A percentile compares a stretch with the other conserved stretches of the same genome.
Conservation (phyloP, 148 eudicot genomes). For the Drosera capensis region DNA sequence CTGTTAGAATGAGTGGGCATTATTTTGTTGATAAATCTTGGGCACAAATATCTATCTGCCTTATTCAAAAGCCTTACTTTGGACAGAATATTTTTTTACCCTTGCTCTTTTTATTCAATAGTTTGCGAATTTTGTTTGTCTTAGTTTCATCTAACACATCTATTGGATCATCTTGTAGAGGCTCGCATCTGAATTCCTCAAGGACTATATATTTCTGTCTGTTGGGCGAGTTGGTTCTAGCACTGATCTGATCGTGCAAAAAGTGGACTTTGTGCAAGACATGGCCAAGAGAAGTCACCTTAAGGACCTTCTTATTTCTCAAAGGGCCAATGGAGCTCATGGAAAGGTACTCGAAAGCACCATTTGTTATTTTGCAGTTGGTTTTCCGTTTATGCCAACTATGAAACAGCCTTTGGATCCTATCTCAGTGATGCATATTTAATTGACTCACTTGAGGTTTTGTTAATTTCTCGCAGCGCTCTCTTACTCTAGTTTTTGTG, state of each 20-base stretch:
- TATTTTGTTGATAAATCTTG: no score
- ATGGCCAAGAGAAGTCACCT: slow-evolving; percentile 40
- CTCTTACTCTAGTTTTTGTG: slow-evolving; percentile 61
- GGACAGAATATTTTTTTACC: no score
- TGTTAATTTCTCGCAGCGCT: slow-evolving; percentile 29
- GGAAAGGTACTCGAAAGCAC: slow-evolving; percentile 31
- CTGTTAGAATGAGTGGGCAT: no score
- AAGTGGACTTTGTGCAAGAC: slow-evolving; percentile 52
- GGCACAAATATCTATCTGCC: no score
- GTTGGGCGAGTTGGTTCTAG: slow-evolving; percentile 93
- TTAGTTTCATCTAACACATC: neutral
- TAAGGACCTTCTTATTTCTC: slow-evolving; percentile 36
- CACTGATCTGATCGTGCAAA: slow-evolving; percentile 62
- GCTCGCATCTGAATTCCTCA: slow-evolving; percentile 67
- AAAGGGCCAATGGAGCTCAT: slow-evolving; percentile 22
- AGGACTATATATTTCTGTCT: slow-evolving; percentile 57
- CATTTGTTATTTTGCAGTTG: neutral
- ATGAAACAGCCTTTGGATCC: neutral
- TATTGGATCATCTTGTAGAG: slow-evolving; percentile 29
- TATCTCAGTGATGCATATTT: no score
- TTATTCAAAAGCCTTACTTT: no score
- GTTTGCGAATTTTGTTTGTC: no score
- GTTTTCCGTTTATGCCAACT: neutral
- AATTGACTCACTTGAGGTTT: no score
- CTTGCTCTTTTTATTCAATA: no score